Evolutionary conservation across 208 protist genomes (phyloP), one percentile per base, ranked within the genome.

Genomic region (Entamoeba invadens): DNA sequence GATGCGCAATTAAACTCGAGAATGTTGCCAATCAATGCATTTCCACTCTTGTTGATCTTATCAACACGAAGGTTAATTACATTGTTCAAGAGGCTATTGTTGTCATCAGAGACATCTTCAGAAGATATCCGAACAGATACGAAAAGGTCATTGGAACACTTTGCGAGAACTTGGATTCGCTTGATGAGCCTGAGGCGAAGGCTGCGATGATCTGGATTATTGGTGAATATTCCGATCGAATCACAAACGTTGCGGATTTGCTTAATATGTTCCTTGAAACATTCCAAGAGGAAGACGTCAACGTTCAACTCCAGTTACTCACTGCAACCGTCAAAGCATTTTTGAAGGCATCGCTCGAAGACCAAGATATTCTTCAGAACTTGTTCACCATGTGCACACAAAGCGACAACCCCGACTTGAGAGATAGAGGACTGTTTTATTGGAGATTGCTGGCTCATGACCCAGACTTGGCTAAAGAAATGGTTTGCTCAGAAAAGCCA

Each of bases 171-270:
- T 45, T 95, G 2, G 46, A n/a, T 45, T 51, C 12, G 0, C 18
- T 94, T 50, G 94, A 96, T 8, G 94, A 95, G 3, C 38, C 92
- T 10, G 87, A 94, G 14, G 51, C 94, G 31, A 96, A 96, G 44
- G 21, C 93, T 44, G 45, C 93, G 14, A 51, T 96, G 10, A 47
- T 94, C 38, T 96, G 95, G 95, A 95, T 95, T 92, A 35, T 94
- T 45, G 95, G 95, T 31, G 93, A 96, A 51, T 95, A 94, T 46
- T 16, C 72, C 35, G 93, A 93, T 47, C 8, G 57, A 44, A 96
- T 96, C 44, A 47, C 94, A 35, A 93, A 95, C 31, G 44, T 77
- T 38, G 93, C 72, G 6, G 93, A 95, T 35, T 38, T 95, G 42
- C 25, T 95, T 6, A 18, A 94, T 38, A 45, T 50, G 5, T 93